phyloP scores from a whole-genome alignment of 2,329 filamentous ascomycete species.

The Talaromyces piceae region DNA sequence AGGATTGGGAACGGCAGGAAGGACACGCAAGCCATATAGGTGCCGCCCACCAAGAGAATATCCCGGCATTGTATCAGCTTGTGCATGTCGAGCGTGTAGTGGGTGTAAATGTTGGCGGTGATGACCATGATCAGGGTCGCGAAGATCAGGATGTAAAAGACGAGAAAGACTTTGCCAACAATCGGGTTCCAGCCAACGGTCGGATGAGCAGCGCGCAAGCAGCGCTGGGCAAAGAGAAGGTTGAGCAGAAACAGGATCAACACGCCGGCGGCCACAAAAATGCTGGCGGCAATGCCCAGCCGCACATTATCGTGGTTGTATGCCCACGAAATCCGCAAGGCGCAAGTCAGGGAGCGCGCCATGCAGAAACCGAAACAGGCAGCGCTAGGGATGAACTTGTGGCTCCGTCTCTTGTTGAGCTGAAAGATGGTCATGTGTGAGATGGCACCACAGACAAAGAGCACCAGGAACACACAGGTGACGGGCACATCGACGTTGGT shows the following conservation, averaged over 20 bases:
- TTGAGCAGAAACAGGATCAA: constrained; percentile 72
- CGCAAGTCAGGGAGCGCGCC: constrained; percentile 40
- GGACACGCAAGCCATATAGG: constrained; percentile 57
- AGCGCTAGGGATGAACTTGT: constrained; percentile 45
- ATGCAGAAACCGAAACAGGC: constrained; percentile 45
- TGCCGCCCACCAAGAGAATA: constrained; percentile 57
- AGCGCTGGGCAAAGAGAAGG: constrained; percentile 66
- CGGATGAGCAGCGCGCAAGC: constrained; percentile 67
- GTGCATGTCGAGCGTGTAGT: constrained; percentile 55
- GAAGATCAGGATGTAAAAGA: constrained; percentile 52
- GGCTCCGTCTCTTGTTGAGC: constrained; percentile 32
- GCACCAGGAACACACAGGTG: constrained; percentile 52
- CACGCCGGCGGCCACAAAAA: constrained; percentile 68
- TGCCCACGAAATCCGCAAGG: constrained; percentile 53
- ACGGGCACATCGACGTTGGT: constrained; percentile 57
- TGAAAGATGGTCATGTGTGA: constrained; percentile 41
- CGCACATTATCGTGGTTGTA: constrained; percentile 34
- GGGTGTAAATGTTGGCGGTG: constrained; percentile 53
- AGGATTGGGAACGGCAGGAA: constrained; percentile 59
- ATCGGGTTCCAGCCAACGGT: constrained; percentile 58
- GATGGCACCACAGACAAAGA: constrained; percentile 37
- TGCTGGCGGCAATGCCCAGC: constrained; percentile 51
- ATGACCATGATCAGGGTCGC: constrained; percentile 60
- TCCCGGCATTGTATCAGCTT: constrained; percentile 49
- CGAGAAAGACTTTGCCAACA: constrained; percentile 47